These are phyloP conservation scores for Delonix regia DNA, from an alignment of 306 rosid species.

Conservation along the genomic window DNA sequence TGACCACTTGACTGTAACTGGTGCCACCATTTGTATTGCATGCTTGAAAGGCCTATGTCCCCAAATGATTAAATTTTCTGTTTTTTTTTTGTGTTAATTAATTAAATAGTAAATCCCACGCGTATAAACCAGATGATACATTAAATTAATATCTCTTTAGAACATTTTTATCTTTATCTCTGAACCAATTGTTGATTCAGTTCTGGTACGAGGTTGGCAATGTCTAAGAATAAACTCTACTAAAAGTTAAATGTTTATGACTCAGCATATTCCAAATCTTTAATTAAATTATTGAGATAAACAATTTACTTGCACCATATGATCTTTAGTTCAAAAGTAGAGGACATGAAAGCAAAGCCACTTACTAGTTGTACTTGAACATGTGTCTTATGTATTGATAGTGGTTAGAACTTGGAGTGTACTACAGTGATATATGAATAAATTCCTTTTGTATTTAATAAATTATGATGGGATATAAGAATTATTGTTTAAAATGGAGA, in stretches of 20 bases:
- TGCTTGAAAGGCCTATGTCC: conserved; percentile 20
- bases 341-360: neutral
- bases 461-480: neutral
- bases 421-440: neutral
- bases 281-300: neutral
- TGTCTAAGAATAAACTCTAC: neutral
- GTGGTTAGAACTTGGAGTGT: neutral
- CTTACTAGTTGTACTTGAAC: no score
- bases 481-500: neutral
- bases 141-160: conserved; percentile 12
- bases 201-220: conserved; percentile 37
- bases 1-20: conserved; percentile 40
- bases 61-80: neutral
- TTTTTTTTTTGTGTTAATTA: neutral
- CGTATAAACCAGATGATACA: neutral
- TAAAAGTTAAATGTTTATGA: neutral
- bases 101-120: neutral
- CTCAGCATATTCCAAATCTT: neutral
- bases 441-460: neutral
- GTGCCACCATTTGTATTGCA: conserved; percentile 7
- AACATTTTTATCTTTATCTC: neutral
- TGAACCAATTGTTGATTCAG: neutral
- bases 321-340: neutral
- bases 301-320: neutral
- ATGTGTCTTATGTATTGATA: neutral